phyloP scores from a whole-genome alignment of 305 asterid species.

The Solanum hybrid region DNA sequence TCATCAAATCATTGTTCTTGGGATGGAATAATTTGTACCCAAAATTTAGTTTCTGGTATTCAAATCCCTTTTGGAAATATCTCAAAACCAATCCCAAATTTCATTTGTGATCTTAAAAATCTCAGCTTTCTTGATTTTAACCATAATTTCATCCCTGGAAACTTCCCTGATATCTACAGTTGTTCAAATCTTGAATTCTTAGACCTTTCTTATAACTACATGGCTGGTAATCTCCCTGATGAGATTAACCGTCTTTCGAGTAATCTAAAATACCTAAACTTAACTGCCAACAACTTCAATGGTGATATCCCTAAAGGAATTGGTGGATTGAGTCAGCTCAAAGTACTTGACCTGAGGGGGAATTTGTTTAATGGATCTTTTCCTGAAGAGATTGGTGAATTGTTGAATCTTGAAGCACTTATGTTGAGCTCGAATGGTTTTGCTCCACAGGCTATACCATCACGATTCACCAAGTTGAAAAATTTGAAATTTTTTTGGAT shows the following conservation, averaged over 20 bases:
- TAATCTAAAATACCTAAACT: constrained; percentile 24
- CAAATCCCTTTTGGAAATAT: constrained; percentile 16
- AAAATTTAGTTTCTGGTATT: constrained; percentile 35
- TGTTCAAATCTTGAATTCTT: constrained; percentile 53
- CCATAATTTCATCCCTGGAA: constrained; percentile 37
- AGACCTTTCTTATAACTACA: constrained; percentile 47
- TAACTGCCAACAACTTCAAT: constrained; percentile 42
- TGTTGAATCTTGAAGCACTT: constrained; percentile 44
- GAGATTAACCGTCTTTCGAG: constrained; percentile 41
- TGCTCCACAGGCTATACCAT: constrained; percentile 46
- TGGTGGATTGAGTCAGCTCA: constrained; percentile 35
- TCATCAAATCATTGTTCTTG: constrained; percentile 61
- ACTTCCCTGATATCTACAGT: constrained; percentile 53
- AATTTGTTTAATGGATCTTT: constrained; percentile 43
- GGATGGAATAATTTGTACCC: constrained; percentile 63
- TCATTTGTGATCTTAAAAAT: constrained; percentile 57
- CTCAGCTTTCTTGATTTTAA: constrained; percentile 41
- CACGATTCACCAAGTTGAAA: constrained; percentile 38
- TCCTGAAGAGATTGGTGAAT: constrained; percentile 50
- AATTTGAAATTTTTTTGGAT: constrained; percentile 44
- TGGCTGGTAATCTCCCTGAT: constrained; percentile 44
- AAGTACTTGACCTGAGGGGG: constrained; percentile 15
- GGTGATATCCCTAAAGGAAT: constrained; percentile 54
- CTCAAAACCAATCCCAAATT: constrained; percentile 42
- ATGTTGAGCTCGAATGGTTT: constrained; percentile 29